Evolutionary conservation across 129 eudicot genomes (phyloP), one percentile per base, ranked within the genome.

Genomic region (Kitagawia praeruptora): DNA sequence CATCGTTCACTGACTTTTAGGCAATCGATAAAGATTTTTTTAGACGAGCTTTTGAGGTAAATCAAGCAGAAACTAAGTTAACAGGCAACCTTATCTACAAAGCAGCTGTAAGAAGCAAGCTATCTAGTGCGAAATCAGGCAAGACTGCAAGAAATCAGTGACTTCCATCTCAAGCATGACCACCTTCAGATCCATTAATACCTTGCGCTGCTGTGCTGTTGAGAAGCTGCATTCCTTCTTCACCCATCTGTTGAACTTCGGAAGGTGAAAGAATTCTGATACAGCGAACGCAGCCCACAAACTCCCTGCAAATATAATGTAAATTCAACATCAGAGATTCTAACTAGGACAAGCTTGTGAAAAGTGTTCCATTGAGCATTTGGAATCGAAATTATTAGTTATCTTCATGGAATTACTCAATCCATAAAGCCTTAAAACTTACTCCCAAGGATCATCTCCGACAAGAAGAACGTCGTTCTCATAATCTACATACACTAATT

Each of bases 401-500:
- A 40, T 41, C 4, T 21, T 23, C 13, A 42, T 8, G 8, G 19
- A 64, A 27, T 19, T 74, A 19, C 14, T 42, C 3, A 41, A 73
- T 41, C 16, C 1, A 45, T 14, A 44, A 74, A 27, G 5, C 53
- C 11, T 25, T 7, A 2, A 69, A 51, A 90, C 99, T 90, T 92
- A 96, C 99, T 92, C 97, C 99, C 99, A 96, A 23, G 99, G 99
- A 80, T 96, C 99, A 63, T 96, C 99, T 61, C 99, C 99, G 47
- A 96, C 97, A 42, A 96, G 99, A 69, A 96, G 96, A 70, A 96
- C 98, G 39, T 96, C 99, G 21, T 88, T 92, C 84, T 96, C 99
- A 28, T 87, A 96, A 81, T 96, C 99, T 61, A 96, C 99, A 81
- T 96, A 96, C 49, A 96, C 99, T 78, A 96, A 82, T 86, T 90